These are phyloP conservation scores for Cucurbita argyrosperma DNA, from an alignment of 306 rosid species.

Conservation along the genomic window DNA sequence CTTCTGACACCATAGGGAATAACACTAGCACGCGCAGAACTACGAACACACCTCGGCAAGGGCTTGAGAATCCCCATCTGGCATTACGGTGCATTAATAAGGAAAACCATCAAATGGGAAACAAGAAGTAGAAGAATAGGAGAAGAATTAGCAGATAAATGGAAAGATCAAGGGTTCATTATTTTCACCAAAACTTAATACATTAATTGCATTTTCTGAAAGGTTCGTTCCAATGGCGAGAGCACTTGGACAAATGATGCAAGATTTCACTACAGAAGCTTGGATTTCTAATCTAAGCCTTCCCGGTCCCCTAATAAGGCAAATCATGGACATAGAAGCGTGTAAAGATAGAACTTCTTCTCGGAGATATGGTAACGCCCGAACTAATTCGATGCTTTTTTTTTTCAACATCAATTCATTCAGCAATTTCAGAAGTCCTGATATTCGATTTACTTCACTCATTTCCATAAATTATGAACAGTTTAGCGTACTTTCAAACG, in stretches of 20 bases:
- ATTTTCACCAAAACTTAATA: not conserved
- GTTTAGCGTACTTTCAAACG: not conserved
- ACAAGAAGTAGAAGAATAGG: not conserved
- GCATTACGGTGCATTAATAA: constrained; percentile 11
- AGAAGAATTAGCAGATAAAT: not conserved
- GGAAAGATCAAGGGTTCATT: not conserved
- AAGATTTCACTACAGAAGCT: not conserved
- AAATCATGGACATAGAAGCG: not conserved
- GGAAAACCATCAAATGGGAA: not conserved
- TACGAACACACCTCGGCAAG: constrained; percentile 42
- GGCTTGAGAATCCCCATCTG: constrained; percentile 40
- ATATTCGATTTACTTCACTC: not conserved
- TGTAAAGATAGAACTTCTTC: not conserved
- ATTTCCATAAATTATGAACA: not conserved
- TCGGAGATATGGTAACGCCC: not conserved
- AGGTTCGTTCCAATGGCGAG: not conserved
- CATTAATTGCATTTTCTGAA: not conserved
- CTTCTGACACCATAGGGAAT: constrained; percentile 39
- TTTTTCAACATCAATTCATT: not conserved
- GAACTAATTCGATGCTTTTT: no score
- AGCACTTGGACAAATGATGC: not conserved
- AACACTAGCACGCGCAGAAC: constrained; percentile 57
- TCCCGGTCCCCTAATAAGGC: not conserved
- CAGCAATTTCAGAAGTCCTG: not conserved
- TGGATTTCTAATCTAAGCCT: not conserved